Evolutionary conservation across 2,329 filamentous ascomycete genomes (phyloP), one percentile per base, ranked within the genome.

Genomic region (Aspergillus unguis): DNA sequence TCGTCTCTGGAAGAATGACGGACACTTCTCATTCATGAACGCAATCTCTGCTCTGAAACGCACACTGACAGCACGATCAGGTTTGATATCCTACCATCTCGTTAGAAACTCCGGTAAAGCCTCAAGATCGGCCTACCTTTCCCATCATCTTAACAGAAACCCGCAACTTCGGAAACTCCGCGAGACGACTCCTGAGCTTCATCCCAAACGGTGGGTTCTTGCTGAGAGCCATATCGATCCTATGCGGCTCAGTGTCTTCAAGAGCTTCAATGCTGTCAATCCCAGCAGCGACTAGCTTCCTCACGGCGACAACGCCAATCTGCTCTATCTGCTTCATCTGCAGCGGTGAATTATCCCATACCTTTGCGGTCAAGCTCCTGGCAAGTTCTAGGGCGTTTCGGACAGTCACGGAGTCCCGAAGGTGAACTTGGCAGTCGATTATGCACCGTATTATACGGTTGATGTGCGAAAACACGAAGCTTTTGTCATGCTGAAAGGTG

Each of bases 141-240:
- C 75, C 75, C 28, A 75, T 67, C 52, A 80, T 71, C 53, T 80
- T 78, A 9, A 84, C 62, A 4, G 77, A 76, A 3, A 87, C 74
- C 31, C 79, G 74, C 53, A 86, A 72, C 57, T 82, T 83, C 0
- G 94, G 94, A 62, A 96, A 97, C 0, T 79, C 77, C 1, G 80
- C 80, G 7, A 94, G 71, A 23, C 77, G 76, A 9, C 84, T 81
- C 10, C 88, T 73, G 38, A 95, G 66, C 38, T 85, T 86, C 41
- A 82, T 79, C 0, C 92, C 94, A 65, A 88, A 96, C 0, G 92
- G 90, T 0, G 91, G 89, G 59, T 95, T 90, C 49, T 87, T 86
- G 57, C 85, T 86, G 43, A 95, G 69, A 26, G 90, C 73, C 44
- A 84, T 80, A 62, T 97, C 92, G 47, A 99, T 89, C 27, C 84